Percentiles rank a stretch among this genome's conserved stretches.
Conservation (phyloP, 768 basidiomycete species). For the Tephrocybe rancida region DNA sequence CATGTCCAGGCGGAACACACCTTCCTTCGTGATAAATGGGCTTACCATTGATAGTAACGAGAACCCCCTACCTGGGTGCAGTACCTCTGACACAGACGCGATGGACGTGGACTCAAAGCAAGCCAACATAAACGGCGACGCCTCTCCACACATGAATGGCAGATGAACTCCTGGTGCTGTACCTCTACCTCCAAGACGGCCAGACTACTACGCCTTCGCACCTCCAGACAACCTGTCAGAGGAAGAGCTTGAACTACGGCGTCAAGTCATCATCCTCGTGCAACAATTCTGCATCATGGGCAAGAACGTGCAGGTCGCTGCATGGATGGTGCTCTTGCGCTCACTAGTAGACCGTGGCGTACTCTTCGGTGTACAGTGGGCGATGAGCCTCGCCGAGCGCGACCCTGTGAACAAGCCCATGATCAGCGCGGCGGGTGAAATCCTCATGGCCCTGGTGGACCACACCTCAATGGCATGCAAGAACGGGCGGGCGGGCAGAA, state of each 20-base stretch:
- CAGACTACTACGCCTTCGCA: conserved; percentile 49
- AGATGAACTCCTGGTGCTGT: conserved; percentile 11
- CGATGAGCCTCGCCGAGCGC: conserved; percentile 68
- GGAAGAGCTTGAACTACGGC: conserved; percentile 56
- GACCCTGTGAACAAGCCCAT: conserved; percentile 53
- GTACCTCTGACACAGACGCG: conserved; percentile 27
- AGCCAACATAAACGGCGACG: conserved; percentile 32
- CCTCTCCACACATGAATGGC: conserved; percentile 24
- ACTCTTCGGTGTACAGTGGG: conserved; percentile 92
- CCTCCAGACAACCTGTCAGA: conserved; percentile 59
- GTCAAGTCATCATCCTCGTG: conserved; percentile 83
- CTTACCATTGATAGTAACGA: conserved; percentile 36
- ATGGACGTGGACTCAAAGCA: conserved; percentile 41
- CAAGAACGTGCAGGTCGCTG: conserved; percentile 92
- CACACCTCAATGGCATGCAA: conserved; percentile 84
- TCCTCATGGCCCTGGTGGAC: conserved; percentile 83
- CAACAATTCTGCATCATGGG: conserved; percentile 95
- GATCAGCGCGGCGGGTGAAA: conserved; percentile 83
- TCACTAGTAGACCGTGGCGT: conserved; percentile 87
- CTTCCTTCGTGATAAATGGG: conserved; percentile 67
- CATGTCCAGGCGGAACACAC: conserved; percentile 79
- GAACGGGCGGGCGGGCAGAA: conserved; percentile 59
- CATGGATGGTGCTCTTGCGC: conserved; percentile 85
- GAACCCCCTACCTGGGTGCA: conserved; percentile 24
- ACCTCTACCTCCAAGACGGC: conserved; percentile 20